These are phyloP conservation scores for Solidago caesia DNA, from an alignment of 129 eudicot species.

Conservation along the genomic window DNA sequence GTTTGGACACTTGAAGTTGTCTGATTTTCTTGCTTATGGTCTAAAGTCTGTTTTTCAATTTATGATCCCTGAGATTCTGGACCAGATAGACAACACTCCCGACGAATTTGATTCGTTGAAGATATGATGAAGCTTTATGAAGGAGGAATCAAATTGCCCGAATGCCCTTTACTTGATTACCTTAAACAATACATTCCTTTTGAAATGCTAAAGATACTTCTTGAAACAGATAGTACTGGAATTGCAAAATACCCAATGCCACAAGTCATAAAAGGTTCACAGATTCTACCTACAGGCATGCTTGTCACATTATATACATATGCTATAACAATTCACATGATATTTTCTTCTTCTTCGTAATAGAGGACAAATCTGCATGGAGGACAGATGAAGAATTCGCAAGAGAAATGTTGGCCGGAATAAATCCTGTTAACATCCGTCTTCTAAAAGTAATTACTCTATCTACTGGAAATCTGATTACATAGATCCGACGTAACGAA, in stretches of 20 bases:
- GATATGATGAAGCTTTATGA: slow-evolving; percentile 44
- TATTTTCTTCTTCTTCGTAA: background rate
- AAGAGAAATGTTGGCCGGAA: slow-evolving; percentile 25
- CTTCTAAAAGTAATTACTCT: slow-evolving; percentile 16
- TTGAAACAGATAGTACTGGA: slow-evolving; percentile 49
- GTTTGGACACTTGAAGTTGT: slow-evolving; percentile 47
- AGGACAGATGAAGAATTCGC: slow-evolving; percentile 43
- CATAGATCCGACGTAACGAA: too few species aligned
- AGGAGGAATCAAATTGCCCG: slow-evolving; percentile 48
- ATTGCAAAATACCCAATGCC: slow-evolving; percentile 47
- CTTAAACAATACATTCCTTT: slow-evolving; percentile 31
- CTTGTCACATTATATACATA: background rate
- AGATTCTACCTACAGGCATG: background rate
- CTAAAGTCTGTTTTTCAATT: slow-evolving; percentile 42
- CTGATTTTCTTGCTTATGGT: slow-evolving; percentile 48
- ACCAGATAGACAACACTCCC: slow-evolving; percentile 34
- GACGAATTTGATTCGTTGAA: slow-evolving; percentile 40
- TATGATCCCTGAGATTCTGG: slow-evolving; percentile 36
- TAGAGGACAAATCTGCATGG: slow-evolving; percentile 69
- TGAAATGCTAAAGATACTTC: slow-evolving; percentile 39
- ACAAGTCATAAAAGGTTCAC: slow-evolving; percentile 48
- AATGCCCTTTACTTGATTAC: slow-evolving; percentile 22
- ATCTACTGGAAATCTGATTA: too few species aligned
- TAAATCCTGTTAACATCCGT: slow-evolving; percentile 25
- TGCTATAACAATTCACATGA: background rate